Conservation (phyloP, 139 green algal genomes). For the Limnomonas spitsbergensis region DNA sequence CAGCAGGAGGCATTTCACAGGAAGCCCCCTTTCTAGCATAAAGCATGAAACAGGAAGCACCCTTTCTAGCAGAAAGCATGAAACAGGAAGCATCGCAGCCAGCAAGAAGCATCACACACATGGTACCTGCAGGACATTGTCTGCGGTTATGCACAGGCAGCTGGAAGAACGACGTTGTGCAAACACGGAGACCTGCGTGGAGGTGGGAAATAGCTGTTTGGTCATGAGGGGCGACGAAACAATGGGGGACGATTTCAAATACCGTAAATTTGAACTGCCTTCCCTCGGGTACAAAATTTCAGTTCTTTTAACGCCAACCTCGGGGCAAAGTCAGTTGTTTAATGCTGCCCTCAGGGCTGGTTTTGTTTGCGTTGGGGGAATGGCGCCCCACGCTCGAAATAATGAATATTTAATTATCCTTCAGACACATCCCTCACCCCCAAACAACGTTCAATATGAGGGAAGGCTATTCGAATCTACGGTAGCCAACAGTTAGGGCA, state of each 20-base stretch:
- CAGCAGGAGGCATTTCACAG: no score
- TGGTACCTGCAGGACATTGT: slow-evolving; percentile 11
- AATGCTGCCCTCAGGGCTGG: no score
- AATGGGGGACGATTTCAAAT: background rate
- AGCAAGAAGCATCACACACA: no score
- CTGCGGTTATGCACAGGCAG: slow-evolving; percentile 3
- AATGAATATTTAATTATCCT: no score
- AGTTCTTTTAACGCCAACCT: background rate
- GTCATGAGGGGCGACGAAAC: background rate
- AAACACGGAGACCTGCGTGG: slow-evolving; percentile 5
- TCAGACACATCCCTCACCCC: no score
- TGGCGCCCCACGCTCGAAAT: background rate
- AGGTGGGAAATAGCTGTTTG: background rate
- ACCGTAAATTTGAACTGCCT: background rate
- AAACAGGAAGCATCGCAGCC: no score
- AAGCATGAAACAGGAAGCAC: no score
- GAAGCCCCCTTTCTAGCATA: no score
- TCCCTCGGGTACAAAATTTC: background rate
- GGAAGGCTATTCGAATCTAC: no score
- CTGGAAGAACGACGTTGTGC: background rate
- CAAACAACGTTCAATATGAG: no score
- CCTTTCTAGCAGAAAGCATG: no score
- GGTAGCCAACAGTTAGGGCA: background rate
- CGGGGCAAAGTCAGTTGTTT: no score
- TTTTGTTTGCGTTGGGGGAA: background rate